Base-by-base conservation (phyloP, 345 rosid species). In the Murraya koenigii region DNA sequence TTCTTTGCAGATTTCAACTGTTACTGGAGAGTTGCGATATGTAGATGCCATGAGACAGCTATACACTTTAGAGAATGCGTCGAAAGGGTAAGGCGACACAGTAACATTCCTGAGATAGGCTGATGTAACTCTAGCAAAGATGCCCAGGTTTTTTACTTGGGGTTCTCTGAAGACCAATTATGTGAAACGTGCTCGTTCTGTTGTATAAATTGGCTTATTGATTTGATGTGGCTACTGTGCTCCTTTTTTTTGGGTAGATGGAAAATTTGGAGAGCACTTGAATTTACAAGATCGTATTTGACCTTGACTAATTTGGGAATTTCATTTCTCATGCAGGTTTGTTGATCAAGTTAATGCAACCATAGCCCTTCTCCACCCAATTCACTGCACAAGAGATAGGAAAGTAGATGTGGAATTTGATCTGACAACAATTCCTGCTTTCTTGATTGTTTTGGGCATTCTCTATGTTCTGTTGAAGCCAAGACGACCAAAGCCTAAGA, bases 321-420 rank as follows among this genome's bases (percentile, higher is more conserved):
- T 33, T 62, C 36, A 71, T 66, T 68, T 61, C 4, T 47, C 33
- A 5, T 79, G 79, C 90, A 96, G 99, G 85, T 94, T 96, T 80
- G 87, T 78, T 36, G 86, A 87, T 74, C 91, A 92, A 89, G 99
- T 93, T 75, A 93, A 94, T 84, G 85, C 90, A 66, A 93, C 97
- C 14, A 82, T 94, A 8, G 88, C 76, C 22, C 80, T 87, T 38
- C 90, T 96, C 66, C 98, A 91, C 83, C 99, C 98, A 38, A 82
- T 96, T 82, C 98, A 93, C 79, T 96, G 99, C 91, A 88, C 87
- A 23, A 89, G 82, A 80, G 97, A 88, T 69, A 87, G 97, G 89
- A 89, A 89, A 78, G 89, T 96, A 63, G 84, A 91, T 65, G 84
- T 94, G 66, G 91, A 84, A 83, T 79, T 92, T 13, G 97, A 94